These are phyloP conservation scores for Rosa chinensis DNA, from an alignment of 306 rosid genomes.

Conservation along the genomic window DNA sequence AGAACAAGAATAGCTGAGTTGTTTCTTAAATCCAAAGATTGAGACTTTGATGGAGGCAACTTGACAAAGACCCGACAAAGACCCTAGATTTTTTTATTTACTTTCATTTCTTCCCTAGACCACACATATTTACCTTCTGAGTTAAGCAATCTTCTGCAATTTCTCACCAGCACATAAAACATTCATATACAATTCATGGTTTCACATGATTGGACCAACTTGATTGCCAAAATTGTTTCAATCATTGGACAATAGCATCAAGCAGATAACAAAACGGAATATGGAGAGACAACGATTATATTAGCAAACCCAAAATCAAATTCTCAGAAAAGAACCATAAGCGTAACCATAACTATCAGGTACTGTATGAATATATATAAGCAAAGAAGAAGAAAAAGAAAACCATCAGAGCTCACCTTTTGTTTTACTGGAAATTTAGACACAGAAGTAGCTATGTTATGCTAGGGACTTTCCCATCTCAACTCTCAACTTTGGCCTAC, in stretches of 20 bases:
- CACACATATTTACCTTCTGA: neutral
- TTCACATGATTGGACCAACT: neutral
- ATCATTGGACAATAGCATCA: no score
- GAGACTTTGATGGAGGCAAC: neutral
- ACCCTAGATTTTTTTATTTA: neutral
- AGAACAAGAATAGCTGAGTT: neutral
- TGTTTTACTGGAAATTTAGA: no score
- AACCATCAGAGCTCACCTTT: no score
- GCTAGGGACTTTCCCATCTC: no score
- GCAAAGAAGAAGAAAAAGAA: neutral
- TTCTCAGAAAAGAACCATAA: neutral
- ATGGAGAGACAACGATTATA: no score
- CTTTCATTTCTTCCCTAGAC: neutral
- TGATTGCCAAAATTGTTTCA: no score
- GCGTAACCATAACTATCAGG: neutral
- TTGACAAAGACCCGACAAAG: neutral
- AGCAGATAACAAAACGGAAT: no score
- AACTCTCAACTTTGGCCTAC: no score
- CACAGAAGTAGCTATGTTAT: no score
- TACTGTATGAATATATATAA: no score
- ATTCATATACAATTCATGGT: no score
- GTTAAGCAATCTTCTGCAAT: no score
- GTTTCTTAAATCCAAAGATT: neutral
- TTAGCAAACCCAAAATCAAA: neutral
- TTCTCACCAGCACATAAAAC: conserved; percentile 1